Conservation (phyloP, 140 eudicot genomes). For the Senecio squalidus region DNA sequence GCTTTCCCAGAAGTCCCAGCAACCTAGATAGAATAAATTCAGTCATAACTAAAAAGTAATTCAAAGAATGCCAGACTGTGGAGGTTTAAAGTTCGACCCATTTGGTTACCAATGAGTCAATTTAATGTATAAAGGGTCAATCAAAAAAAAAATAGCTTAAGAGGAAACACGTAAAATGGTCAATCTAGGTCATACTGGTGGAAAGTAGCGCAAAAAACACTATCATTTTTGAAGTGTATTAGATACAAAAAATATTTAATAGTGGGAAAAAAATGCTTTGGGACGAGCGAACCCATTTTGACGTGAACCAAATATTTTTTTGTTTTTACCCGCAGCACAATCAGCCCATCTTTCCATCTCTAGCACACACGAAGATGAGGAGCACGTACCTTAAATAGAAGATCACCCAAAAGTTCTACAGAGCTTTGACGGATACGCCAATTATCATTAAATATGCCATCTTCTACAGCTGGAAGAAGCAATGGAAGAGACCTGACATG, state of each 20-base stretch:
- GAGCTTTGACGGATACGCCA: constrained; percentile 99
- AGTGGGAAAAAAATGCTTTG: neutral
- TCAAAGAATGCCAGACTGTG: neutral
- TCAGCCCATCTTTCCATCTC: neutral
- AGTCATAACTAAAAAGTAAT: neutral
- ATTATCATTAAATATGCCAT: constrained; percentile 89
- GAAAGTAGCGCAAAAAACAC: too few relatives aligned
- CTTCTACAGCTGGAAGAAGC: constrained; percentile 99
- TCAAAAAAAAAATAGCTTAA: too few relatives aligned
- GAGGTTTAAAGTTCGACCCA: neutral
- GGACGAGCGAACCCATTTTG: neutral
- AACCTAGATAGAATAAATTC: constrained; percentile 38
- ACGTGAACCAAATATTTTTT: neutral
- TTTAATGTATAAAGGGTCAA: too few relatives aligned
- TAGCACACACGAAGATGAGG: neutral
- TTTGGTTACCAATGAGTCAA: too few relatives aligned
- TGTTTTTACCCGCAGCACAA: too few relatives aligned
- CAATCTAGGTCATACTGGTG: too few relatives aligned
- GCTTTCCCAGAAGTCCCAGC: constrained; percentile 99
- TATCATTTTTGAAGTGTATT: neutral
- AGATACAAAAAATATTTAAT: neutral
- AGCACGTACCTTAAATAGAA: constrained; percentile 73
- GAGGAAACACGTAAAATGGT: too few relatives aligned
- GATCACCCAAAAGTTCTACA: constrained; percentile 92
- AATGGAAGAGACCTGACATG: constrained; percentile 79